Percentiles rank a stretch among this genome's conserved stretches.
phyloP scores from a whole-genome alignment of 768 basidiomycete species.

The Phanerodontia chrysosporium region DNA sequence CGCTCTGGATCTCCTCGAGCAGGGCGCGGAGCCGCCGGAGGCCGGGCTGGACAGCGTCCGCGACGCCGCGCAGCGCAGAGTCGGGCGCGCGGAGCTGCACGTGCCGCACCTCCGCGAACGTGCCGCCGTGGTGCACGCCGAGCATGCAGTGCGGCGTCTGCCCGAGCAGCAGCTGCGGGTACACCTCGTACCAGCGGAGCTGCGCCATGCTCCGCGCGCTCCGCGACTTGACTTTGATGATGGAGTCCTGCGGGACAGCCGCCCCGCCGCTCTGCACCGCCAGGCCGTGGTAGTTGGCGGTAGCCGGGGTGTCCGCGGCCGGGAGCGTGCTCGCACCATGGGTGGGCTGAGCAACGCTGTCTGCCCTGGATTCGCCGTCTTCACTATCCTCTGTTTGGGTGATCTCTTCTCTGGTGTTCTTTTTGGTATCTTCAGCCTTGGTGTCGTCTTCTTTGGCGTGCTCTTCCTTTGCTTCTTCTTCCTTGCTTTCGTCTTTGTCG shows the following conservation, averaged over 20 bases:
- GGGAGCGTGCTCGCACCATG: neutral
- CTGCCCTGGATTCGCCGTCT: too few relatives aligned
- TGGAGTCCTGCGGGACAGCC: constrained; percentile 4
- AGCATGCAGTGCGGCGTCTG: constrained; percentile 60
- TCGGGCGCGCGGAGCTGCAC: constrained; percentile 23
- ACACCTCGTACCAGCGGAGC: constrained; percentile 54
- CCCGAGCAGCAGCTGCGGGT: constrained; percentile 66
- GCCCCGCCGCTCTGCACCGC: constrained; percentile 3
- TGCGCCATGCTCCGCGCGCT: neutral
- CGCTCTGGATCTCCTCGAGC: constrained; percentile 36
- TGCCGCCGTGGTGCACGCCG: constrained; percentile 52
- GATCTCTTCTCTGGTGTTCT: too few relatives aligned
- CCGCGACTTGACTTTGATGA: constrained; percentile 14
- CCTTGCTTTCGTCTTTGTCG: too few relatives aligned
- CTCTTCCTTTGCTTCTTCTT: too few relatives aligned
- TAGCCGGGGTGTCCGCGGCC: neutral
- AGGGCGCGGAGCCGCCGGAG: constrained; percentile 28
- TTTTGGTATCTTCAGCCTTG: too few relatives aligned
- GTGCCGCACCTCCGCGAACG: constrained; percentile 48
- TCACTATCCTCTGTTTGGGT: too few relatives aligned
- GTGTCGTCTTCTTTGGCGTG: too few relatives aligned
- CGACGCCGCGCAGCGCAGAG: constrained; percentile 19
- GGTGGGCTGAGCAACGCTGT: too few relatives aligned
- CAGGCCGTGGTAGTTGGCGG: neutral
- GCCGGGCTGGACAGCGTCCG: constrained; percentile 23